Percentiles rank a stretch among this genome's conserved stretches.
Conservation (phyloP, 345 rosid species). For the Viola odorata region DNA sequence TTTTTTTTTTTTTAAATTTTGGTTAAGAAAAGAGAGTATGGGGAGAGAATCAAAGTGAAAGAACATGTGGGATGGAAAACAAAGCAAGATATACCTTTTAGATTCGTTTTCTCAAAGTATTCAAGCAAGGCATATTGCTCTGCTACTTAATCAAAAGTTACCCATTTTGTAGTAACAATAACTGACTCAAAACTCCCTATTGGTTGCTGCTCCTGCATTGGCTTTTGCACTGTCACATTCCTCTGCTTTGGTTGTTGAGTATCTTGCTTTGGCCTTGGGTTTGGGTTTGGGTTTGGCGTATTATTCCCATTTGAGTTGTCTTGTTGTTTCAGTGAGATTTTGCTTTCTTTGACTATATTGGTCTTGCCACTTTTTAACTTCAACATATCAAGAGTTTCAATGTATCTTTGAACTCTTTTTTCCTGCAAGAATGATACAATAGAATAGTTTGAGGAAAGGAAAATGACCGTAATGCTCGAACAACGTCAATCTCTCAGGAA, state of each 20-base stretch:
- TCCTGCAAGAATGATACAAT: slow-evolving; percentile 10
- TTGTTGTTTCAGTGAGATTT: slow-evolving; percentile 4
- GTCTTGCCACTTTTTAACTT: slow-evolving; percentile 11
- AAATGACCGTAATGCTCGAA: not conserved
- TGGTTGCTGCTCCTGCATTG: slow-evolving; percentile 9
- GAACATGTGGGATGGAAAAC: no score
- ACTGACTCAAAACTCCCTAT: slow-evolving; percentile 7
- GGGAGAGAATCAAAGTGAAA: no score
- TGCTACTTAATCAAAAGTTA: slow-evolving; percentile 21
- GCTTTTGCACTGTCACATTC: slow-evolving; percentile 12
- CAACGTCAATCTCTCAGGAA: no score
- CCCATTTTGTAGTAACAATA: slow-evolving; percentile 26
- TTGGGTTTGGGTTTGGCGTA: not conserved
- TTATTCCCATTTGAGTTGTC: slow-evolving; percentile 3
- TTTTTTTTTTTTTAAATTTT: no score
- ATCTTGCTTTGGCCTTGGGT: no score
- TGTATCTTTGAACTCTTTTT: slow-evolving; percentile 19
- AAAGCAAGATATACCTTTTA: no score
- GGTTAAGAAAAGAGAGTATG: no score
- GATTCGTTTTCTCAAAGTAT: no score
- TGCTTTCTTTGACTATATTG: slow-evolving; percentile 1
- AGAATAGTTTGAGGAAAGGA: not conserved
- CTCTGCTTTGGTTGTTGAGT: slow-evolving; percentile 9
- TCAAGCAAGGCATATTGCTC: no score
- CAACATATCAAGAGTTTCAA: slow-evolving; percentile 22